Evolutionary conservation across 441 rosid species (phyloP), one percentile per base, ranked within the genome.

Genomic region (Metrosideros polymorpha): DNA sequence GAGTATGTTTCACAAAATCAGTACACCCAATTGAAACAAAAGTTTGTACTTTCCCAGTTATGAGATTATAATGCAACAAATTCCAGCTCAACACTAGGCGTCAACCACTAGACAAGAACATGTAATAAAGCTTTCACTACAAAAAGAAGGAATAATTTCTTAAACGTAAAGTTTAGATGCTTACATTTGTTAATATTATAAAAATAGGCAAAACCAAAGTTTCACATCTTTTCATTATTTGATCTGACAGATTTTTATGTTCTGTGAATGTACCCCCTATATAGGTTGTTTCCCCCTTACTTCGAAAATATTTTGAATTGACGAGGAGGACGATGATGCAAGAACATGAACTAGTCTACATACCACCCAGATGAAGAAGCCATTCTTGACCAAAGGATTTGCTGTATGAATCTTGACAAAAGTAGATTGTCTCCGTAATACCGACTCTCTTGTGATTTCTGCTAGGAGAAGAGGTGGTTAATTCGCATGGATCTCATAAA

Each of bases 341-440:
- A 87, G 82, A 87, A 86, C 63, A 83, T 30, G 59, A 51, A 82
- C 83, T 71, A 82, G 50, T 85, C 61, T 76, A 87, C 92, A 83
- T 94, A 95, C 99, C 96, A 95, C 93, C 99, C 98, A 95, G 85
- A 95, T 90, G 89, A 95, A 88, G 87, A 93, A 90, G 49, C 92
- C 90, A 83, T 91, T 94, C 91, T 82, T 94, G 83, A 88, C 89
- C 85, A 93, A 90, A 87, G 96, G 95, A 89, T 90, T 92, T 50
- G 97, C 86, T 42, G 92, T 77, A 86, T 92, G 96, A 87, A 92
- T 88, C 93, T 93, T 91, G 82, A 94, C 94, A 90, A 95, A 97
- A 25, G 94, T 94, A 83, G 96, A 89, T 90, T 97, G 97, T 91
- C 98, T 95, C 87, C 91, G 90, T 52, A 95, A 84, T 82, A 92